A percentile compares a stretch with the other conserved stretches of the same genome.
These are phyloP conservation scores for Coemansia sp. DNA, from an alignment of 192 early-diverging fungal species.

Conservation along the genomic window DNA sequence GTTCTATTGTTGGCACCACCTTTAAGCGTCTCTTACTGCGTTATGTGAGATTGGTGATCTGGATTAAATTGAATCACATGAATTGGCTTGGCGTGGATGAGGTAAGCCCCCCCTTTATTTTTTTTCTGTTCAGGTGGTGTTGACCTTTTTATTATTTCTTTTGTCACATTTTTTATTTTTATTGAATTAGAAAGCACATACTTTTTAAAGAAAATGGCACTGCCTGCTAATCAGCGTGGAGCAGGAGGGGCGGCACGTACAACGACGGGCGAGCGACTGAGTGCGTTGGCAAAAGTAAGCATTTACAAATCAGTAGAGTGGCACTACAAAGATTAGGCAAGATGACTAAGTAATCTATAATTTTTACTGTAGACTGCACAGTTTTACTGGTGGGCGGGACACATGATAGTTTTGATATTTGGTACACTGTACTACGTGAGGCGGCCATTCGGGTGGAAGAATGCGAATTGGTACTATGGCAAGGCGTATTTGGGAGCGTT, in stretches of 20 bases:
- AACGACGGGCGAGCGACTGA: neutral
- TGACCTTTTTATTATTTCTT: neutral
- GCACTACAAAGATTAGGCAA: neutral
- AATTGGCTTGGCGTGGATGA: neutral
- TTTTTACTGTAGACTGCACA: constrained; percentile 34
- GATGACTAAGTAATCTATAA: neutral
- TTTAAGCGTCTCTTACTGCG: too few relatives aligned
- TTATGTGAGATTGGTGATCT: neutral
- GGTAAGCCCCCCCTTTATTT: neutral
- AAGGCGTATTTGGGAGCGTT: constrained; percentile 48
- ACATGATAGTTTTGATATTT: constrained; percentile 38
- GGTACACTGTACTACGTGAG: constrained; percentile 40
- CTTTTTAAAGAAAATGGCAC: neutral
- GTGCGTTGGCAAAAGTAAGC: neutral
- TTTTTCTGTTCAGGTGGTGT: neutral
- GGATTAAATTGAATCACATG: neutral
- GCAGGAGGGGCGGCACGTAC: neutral
- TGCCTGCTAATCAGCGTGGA: neutral
- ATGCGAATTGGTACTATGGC: constrained; percentile 47
- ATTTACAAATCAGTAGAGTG: neutral
- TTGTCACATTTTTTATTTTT: neutral
- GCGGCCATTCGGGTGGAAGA: constrained; percentile 36
- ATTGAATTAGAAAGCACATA: neutral
- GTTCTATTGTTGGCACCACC: too few relatives aligned
- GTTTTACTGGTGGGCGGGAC: constrained; percentile 58